Base-by-base conservation (phyloP, 352 stramenopile species). In the Globisporangium recalcitrans region DNA sequence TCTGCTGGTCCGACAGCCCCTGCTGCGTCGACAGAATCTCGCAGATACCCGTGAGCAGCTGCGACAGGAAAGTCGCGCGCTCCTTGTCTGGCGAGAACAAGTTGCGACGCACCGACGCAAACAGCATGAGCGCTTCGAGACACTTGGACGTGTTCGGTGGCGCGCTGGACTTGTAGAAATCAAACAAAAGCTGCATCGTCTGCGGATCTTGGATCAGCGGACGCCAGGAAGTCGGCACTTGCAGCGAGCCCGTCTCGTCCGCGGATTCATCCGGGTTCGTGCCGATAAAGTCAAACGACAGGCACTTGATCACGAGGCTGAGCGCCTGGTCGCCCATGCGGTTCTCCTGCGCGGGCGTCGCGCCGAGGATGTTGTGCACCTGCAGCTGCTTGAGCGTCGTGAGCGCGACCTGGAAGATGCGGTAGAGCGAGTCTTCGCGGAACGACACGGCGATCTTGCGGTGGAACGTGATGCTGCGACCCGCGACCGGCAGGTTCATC, bases 221-320 rank as follows among this genome's bases (percentile, higher is more conserved):
- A 34, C 96, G 80, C 97, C 97, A 99, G n/a, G 92, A 93, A 10
- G 90, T 98, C 0, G 97, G 97, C 10, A 98, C 92, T 80, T 99
- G 97, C 55, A 99, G 91, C 7, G 97, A 98, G 5, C 96, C 96
- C 14, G 98, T 96, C 59, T 99, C 97, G 62, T 99, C 97, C 0
- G 94, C 93, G 0, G 92, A 98, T 75, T 99, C 97, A 66, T 99
- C 96, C 13, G 96, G 93, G 74, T 99, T 99, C 8, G 97, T 99
- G 36, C 97, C 97, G 62, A 99, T 99, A 73, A 99, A 99, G 73
- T 99, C 97, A 79, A 99, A 99, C 11, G 90, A 98, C 27, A 99
- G 72, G 74, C 95, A 99, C 62, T 97, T 94, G 58, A 98, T 96
- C 22, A 86, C 80, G 32, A 99, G 77, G 24, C 82, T 74, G 13